Conservation (phyloP, 2,329 filamentous ascomycete species). For the Fusarium torulosum region DNA sequence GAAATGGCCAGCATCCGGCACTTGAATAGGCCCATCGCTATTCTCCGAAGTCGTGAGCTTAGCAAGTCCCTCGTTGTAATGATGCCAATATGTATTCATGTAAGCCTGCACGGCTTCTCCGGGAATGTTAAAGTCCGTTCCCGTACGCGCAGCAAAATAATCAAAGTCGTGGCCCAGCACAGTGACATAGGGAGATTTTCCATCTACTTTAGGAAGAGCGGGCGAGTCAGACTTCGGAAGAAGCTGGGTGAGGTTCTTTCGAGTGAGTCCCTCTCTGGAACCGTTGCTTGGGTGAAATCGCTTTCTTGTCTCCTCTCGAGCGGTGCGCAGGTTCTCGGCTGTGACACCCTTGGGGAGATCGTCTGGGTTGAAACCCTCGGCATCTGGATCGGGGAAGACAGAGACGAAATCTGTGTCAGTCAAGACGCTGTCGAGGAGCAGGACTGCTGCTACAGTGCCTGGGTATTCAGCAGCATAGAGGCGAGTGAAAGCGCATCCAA, state of each 20-base stretch:
- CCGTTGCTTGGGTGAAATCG: constrained; percentile 43
- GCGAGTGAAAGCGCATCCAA: constrained; percentile 56
- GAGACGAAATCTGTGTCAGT: constrained; percentile 68
- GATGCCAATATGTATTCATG: constrained; percentile 65
- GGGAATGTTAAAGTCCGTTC: constrained; percentile 9
- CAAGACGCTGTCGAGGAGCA: constrained; percentile 70
- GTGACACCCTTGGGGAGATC: constrained; percentile 31
- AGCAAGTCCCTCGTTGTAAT: constrained; percentile 65
- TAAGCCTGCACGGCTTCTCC: constrained; percentile 60
- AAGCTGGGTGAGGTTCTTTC: constrained; percentile 37
- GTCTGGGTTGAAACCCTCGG: constrained; percentile 57
- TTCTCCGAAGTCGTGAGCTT: constrained; percentile 57
- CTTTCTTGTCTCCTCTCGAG: constrained; percentile 18
- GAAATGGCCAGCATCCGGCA: constrained; percentile 39
- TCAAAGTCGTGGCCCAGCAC: constrained; percentile 45
- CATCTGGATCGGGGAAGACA: constrained; percentile 67
- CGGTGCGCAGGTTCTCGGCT: constrained; percentile 14
- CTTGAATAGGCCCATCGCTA: constrained; percentile 49
- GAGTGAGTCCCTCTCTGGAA: constrained; percentile 38
- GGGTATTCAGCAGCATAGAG: constrained; percentile 64
- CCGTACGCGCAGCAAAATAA: constrained; percentile 27
- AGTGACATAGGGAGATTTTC: constrained; percentile 29
- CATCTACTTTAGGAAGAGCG: background rate
- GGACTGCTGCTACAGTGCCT: constrained; percentile 57
- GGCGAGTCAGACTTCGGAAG: constrained; percentile 36